A percentile compares a stretch with the other conserved stretches of the same genome.
Evolutionary conservation across 2,329 filamentous ascomycete species (phyloP).

Genomic region (Lachnellula hyalina): DNA sequence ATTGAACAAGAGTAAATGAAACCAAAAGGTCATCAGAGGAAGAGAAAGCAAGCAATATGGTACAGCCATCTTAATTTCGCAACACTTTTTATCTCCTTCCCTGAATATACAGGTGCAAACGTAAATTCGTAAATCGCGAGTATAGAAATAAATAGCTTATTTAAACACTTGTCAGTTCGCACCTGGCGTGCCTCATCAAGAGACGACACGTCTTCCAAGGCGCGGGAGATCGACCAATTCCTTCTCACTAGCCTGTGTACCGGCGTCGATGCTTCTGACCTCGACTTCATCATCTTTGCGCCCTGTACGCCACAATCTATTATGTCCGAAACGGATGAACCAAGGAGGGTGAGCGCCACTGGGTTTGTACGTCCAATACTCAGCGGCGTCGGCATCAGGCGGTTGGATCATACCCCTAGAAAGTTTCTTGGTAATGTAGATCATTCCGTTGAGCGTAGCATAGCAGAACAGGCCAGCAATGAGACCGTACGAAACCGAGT

Average conservation of each 20-base stretch:
- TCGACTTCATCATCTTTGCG: conserved; percentile 2
- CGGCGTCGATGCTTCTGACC: conserved; percentile 6
- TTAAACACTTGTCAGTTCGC: background rate
- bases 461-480: conserved; percentile 59
- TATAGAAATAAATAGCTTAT: background rate
- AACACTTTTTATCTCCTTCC: too few relatives aligned
- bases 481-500: conserved; percentile 72
- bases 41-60: too few relatives aligned
- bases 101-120: too few relatives aligned
- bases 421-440: conserved; percentile 44
- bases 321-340: conserved; percentile 37
- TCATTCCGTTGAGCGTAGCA: conserved; percentile 47
- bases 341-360: conserved; percentile 47
- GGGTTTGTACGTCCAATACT: conserved; percentile 50
- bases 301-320: conserved; percentile 18
- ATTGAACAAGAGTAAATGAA: too few relatives aligned
- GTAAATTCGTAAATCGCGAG: too few relatives aligned
- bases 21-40: too few relatives aligned
- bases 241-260: conserved; percentile 19
- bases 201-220: background rate
- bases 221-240: conserved; percentile 15
- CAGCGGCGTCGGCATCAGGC: conserved; percentile 48
- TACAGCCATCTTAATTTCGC: too few relatives aligned
- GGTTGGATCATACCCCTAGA: conserved; percentile 44
- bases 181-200: background rate